Percentiles rank a stretch among this genome's conserved stretches.
Conservation (phyloP, 371 early-diverging fungal genomes). For the Mortierella polycephala region DNA sequence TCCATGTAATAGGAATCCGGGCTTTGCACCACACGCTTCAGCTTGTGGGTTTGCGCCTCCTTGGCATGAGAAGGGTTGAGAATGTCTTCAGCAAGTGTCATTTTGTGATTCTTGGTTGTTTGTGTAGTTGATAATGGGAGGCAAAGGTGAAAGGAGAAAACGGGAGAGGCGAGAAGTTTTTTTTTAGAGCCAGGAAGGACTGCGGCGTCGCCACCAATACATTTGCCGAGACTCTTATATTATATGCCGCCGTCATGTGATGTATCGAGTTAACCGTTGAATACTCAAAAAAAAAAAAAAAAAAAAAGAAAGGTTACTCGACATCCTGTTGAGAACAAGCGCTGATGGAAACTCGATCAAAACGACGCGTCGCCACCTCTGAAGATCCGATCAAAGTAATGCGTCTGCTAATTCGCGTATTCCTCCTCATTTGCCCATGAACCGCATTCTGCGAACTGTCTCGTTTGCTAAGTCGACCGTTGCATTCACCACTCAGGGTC, state of each 20-base stretch:
- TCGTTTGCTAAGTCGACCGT: neutral
- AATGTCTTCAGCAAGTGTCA: conserved; percentile 91
- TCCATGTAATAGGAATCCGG: conserved; percentile 99
- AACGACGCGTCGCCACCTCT: conserved; percentile 14
- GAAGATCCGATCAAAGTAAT: conserved; percentile 1
- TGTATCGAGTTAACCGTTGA: too few relatives aligned
- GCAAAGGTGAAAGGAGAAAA: neutral
- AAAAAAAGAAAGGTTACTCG: neutral
- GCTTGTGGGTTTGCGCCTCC: conserved; percentile 96
- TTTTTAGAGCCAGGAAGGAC: neutral
- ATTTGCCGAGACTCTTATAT: too few relatives aligned
- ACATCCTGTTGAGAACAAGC: neutral
- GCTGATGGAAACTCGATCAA: conserved; percentile 38
- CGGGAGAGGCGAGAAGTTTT: neutral
- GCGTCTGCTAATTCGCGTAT: neutral
- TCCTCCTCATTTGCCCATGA: neutral
- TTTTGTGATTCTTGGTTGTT: conserved; percentile 21
- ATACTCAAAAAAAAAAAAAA: neutral
- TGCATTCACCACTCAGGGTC: neutral
- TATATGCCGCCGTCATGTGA: too few relatives aligned
- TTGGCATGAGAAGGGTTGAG: conserved; percentile 95
- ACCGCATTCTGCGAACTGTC: too few relatives aligned
- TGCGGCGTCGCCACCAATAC: neutral
- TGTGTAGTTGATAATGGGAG: neutral
- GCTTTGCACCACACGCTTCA: conserved; percentile 98